Percentiles rank a stretch among this genome's conserved stretches.
These are phyloP conservation scores for Fagus sylvatica DNA, from an alignment of 306 rosid species.

Conservation along the genomic window DNA sequence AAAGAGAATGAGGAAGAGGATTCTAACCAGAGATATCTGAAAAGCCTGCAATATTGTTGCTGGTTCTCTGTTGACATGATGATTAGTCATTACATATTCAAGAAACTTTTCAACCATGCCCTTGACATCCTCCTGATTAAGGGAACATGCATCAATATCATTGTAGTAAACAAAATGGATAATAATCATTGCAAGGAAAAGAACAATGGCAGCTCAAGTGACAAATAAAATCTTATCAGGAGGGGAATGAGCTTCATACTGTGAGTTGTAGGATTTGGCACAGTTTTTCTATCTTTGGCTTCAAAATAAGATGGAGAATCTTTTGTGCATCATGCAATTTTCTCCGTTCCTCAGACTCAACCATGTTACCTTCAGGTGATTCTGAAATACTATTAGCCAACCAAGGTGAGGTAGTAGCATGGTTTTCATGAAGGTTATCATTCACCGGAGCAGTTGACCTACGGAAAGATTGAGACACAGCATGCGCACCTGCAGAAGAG, in stretches of 20 bases:
- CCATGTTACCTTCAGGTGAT: slow-evolving; percentile 14
- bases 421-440: slow-evolving; percentile 13
- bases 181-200: background rate
- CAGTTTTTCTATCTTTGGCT: slow-evolving; percentile 39
- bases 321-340: slow-evolving; percentile 33
- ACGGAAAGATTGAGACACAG: slow-evolving; percentile 30
- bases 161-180: background rate
- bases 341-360: slow-evolving; percentile 32
- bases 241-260: slow-evolving; percentile 33
- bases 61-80: slow-evolving; percentile 49
- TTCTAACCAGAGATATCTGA: slow-evolving; percentile 82
- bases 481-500: slow-evolving; percentile 45
- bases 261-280: slow-evolving; percentile 46
- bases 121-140: slow-evolving; percentile 57
- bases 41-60: slow-evolving; percentile 63
- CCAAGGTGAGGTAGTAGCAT: slow-evolving; percentile 9
- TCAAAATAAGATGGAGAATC: slow-evolving; percentile 41
- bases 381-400: slow-evolving; percentile 9
- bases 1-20: slow-evolving; percentile 19
- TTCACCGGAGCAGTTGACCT: slow-evolving; percentile 33
- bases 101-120: slow-evolving; percentile 49
- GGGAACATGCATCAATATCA: slow-evolving; percentile 22
- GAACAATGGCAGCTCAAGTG: slow-evolving; percentile 10
- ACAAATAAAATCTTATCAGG: background rate
- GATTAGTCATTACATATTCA: slow-evolving; percentile 63